These are phyloP conservation scores for Candida fluviatilis DNA, from an alignment of 805 yeast genomes.

Conservation along the genomic window DNA sequence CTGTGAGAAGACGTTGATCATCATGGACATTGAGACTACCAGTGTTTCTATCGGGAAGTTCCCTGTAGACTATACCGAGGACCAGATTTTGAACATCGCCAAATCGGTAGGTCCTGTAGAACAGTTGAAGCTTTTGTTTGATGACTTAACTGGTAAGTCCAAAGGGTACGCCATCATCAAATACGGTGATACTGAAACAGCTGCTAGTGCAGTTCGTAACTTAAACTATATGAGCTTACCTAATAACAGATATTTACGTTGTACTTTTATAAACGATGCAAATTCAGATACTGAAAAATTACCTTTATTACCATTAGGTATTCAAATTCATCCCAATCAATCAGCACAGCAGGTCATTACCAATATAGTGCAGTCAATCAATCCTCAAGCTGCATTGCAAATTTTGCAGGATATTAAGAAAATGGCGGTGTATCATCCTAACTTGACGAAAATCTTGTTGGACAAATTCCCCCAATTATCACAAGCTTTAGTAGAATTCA, in stretches of 20 bases:
- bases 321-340: conserved; percentile 37
- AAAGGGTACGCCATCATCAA: conserved; percentile 89
- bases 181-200: conserved; percentile 79
- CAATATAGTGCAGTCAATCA: conserved; percentile 42
- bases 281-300: conserved; percentile 21
- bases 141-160: conserved; percentile 83
- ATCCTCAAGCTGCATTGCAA: conserved; percentile 42
- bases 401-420: conserved; percentile 55
- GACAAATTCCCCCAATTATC: conserved; percentile 75
- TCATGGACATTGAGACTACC: conserved; percentile 11
- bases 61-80: conserved; percentile 92
- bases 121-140: conserved; percentile 72
- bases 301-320: conserved; percentile 40
- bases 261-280: conserved; percentile 39
- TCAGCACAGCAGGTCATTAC: conserved; percentile 43
- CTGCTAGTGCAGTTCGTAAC: conserved; percentile 87
- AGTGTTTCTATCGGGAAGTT: conserved; percentile 76
- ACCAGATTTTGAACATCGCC: conserved; percentile 84
- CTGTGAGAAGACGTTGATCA: too few species aligned
- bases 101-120: conserved; percentile 85
- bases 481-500: conserved; percentile 75
- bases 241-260: conserved; percentile 67
- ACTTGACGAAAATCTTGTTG: conserved; percentile 56
- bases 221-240: conserved; percentile 57
- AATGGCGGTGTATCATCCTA: conserved; percentile 55